Evolutionary conservation across 306 rosid genomes (phyloP).

Genomic region (Luffa aegyptiaca): DNA sequence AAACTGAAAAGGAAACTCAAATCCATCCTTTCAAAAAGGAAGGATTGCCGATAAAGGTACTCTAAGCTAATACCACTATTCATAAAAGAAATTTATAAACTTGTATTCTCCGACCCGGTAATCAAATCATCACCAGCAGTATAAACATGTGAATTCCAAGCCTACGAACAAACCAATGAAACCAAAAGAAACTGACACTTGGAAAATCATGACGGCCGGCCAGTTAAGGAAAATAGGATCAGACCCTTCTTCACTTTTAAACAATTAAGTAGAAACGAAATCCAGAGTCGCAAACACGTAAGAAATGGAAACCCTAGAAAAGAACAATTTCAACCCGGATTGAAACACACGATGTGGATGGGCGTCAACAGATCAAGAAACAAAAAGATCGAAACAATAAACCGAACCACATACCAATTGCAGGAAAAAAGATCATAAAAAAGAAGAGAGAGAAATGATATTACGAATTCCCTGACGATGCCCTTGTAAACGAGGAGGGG

Average conservation of each 20-base stretch:
- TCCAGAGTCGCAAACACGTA: not conserved
- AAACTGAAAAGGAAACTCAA: not conserved
- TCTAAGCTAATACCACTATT: not conserved
- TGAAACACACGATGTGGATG: not conserved
- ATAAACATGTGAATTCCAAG: not conserved
- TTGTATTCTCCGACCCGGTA: not conserved
- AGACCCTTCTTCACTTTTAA: not conserved
- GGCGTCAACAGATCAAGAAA: constrained; percentile 1
- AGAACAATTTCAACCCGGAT: not conserved
- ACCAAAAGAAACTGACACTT: not conserved
- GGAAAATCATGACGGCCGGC: not conserved
- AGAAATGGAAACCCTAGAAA: not conserved
- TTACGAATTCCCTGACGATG: constrained; percentile 78
- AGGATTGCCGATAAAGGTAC: not conserved
- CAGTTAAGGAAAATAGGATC: not conserved
- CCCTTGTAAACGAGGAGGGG: constrained; percentile 88
- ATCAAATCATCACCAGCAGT: not conserved
- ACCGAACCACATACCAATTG: not conserved
- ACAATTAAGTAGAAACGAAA: not conserved
- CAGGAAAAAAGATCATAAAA: not conserved
- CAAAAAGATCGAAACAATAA: no score
- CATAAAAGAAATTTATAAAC: not conserved
- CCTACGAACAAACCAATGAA: not conserved
- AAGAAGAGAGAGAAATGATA: not conserved
- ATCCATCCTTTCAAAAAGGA: not conserved